Base-by-base conservation (phyloP, 1,284 basidiomycete genomes). In the Austroboletus olivaceoglutinosus region DNA sequence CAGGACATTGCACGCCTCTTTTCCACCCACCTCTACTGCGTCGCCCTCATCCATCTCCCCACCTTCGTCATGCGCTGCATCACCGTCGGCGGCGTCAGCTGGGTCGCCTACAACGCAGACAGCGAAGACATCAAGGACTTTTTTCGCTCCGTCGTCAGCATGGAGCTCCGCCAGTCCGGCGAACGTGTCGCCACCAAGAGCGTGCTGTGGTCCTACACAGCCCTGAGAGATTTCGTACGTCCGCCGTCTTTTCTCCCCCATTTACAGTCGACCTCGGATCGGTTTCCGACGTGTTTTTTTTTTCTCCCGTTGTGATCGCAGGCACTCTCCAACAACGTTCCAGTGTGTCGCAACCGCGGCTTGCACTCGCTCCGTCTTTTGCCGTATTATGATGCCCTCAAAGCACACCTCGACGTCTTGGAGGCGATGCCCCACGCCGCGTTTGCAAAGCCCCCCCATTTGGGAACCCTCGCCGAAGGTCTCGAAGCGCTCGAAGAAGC, bases 141-240 rank as follows among this genome's bases (percentile, higher is more conserved):
- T 63, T 82, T 86, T 64, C 74, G 85, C 19, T 73, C 79, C 2
- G 76, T 75, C 43, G 78, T 87, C 53, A 76, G 77, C 50, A 86
- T 87, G 85, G 85, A 87, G 62, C 74, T 87, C 65, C 75, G 85
- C 22, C 81, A 87, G 63, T 83, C 83, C 0, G 85, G 85, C 13
- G 85, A 87, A 56, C 76, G 85, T 23, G 83, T 86, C 19, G 85
- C 85, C 15, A 86, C 85, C 11, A 87, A 86, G 73, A 85, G 83
- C 59, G 81, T 86, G 11, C 68, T 87, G 47, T 87, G 85, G 85
- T 84, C 82, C 2, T 87, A 87, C 67, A 87, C 84, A 2, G 84
- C 83, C 30, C 69, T 87, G 22, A 70, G 85, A 50, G 81, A 87
- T 68, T 87, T 87, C 61, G 84, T 86, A 68, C 62, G 29, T 49